Conservation (phyloP, 1,139 yeast genomes). For the Blastobotrys elegans region DNA sequence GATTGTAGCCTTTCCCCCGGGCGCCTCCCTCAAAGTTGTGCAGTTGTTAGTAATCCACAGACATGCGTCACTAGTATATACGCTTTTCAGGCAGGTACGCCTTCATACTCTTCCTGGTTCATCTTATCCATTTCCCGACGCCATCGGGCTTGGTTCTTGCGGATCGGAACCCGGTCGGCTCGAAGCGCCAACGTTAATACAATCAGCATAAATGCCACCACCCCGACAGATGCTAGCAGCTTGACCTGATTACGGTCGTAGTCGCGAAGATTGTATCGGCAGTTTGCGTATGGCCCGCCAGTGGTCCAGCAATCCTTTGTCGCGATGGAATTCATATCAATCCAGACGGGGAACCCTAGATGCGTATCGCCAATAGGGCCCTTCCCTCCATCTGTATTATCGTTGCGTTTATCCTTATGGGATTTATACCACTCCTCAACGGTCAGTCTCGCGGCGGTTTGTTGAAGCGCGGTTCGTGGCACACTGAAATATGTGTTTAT, state of each 20-base stretch:
- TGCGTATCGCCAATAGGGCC: constrained; percentile 7
- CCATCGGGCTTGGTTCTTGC: constrained; percentile 55
- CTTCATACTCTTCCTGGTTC: constrained; percentile 51
- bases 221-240: constrained; percentile 62
- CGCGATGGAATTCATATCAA: constrained; percentile 75
- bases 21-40: too few species aligned
- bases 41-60: too few species aligned
- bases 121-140: constrained; percentile 43
- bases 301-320: constrained; percentile 76
- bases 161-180: constrained; percentile 43
- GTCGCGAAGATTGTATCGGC: constrained; percentile 63
- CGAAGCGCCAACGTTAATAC: constrained; percentile 37
- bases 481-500: constrained; percentile 46
- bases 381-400: background rate
- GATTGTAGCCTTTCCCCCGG: too few species aligned
- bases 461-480: constrained; percentile 54
- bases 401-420: background rate
- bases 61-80: background rate
- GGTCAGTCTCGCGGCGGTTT: constrained; percentile 29
- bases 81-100: constrained; percentile 50
- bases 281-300: constrained; percentile 73
- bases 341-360: constrained; percentile 49
- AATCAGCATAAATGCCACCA: constrained; percentile 49
- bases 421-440: constrained; percentile 23
- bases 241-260: constrained; percentile 54